phyloP scores from a whole-genome alignment of 208 protist genomes.

The Leishmania mexicana region DNA sequence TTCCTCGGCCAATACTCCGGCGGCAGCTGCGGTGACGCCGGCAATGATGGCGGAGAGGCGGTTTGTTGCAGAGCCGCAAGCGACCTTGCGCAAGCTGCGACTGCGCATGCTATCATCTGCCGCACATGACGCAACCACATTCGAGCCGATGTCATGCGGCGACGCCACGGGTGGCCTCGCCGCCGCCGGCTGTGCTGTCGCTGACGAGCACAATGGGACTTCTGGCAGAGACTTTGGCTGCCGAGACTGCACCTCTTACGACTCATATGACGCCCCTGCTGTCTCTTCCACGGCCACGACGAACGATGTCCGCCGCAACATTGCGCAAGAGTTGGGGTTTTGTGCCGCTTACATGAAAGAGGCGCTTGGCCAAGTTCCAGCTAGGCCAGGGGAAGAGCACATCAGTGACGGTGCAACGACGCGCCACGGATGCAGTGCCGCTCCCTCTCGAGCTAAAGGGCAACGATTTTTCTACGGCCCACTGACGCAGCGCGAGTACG shows the following conservation, averaged over 20 bases:
- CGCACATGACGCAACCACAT: background rate
- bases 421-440: background rate
- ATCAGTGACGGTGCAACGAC: background rate
- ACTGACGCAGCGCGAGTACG: constrained; percentile 17
- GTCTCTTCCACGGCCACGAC: background rate
- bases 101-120: constrained; percentile 1
- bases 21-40: background rate
- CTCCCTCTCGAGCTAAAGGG: background rate
- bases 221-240: background rate
- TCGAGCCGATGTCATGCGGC: background rate
- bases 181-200: background rate
- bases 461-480: constrained; percentile 16
- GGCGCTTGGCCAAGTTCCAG: constrained; percentile 10
- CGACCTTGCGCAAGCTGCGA: constrained; percentile 37
- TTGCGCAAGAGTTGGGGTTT: constrained; percentile 24
- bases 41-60: constrained; percentile 29
- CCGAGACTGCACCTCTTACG: background rate
- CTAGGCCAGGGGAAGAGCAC: background rate
- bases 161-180: too few relatives aligned
- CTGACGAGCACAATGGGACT: background rate
- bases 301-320: constrained; percentile 22
- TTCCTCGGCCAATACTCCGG: background rate
- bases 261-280: background rate
- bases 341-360: constrained; percentile 21
- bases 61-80: constrained; percentile 54